Conservation (phyloP, 495 filamentous ascomycete genomes). For the Penicillium parvum region DNA sequence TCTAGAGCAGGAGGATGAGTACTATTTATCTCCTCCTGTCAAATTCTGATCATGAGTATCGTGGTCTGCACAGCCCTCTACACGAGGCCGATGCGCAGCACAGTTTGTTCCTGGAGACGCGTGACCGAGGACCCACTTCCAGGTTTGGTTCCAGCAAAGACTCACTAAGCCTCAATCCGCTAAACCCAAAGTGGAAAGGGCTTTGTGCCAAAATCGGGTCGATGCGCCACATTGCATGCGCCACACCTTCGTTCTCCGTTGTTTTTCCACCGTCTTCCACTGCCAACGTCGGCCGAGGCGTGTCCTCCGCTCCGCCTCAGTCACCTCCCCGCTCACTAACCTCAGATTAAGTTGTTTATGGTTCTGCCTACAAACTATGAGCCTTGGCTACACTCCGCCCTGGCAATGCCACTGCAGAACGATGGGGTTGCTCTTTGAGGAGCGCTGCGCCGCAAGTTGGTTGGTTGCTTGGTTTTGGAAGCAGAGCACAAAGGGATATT, state of each 20-base stretch:
- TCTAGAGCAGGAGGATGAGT: neutral
- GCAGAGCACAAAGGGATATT: neutral
- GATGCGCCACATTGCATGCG: neutral
- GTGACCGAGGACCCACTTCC: conserved; percentile 14
- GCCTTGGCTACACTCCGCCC: conserved; percentile 2
- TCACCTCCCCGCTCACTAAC: neutral
- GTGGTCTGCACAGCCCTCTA: too few relatives aligned
- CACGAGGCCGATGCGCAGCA: too few relatives aligned
- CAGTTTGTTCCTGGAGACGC: conserved; percentile 9
- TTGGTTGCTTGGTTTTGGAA: neutral
- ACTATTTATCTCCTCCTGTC: too few relatives aligned
- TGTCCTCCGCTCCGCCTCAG: conserved; percentile 6
- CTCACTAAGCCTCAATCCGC: neutral
- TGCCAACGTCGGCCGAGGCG: neutral
- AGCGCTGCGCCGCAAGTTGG: too few relatives aligned
- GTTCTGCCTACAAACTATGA: conserved; percentile 6
- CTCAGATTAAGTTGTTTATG: neutral
- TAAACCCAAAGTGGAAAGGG: neutral
- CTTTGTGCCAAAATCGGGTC: too few relatives aligned
- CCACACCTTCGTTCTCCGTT: conserved; percentile 4
- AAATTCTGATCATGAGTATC: too few relatives aligned
- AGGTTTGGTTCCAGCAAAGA: too few relatives aligned
- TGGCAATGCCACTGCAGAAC: conserved; percentile 2
- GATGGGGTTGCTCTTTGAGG: neutral
- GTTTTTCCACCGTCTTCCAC: conserved; percentile 2